Percentiles rank a stretch among this genome's conserved stretches.
Conservation (phyloP, 352 stramenopile species). For the Pythium scleroteichum region DNA sequence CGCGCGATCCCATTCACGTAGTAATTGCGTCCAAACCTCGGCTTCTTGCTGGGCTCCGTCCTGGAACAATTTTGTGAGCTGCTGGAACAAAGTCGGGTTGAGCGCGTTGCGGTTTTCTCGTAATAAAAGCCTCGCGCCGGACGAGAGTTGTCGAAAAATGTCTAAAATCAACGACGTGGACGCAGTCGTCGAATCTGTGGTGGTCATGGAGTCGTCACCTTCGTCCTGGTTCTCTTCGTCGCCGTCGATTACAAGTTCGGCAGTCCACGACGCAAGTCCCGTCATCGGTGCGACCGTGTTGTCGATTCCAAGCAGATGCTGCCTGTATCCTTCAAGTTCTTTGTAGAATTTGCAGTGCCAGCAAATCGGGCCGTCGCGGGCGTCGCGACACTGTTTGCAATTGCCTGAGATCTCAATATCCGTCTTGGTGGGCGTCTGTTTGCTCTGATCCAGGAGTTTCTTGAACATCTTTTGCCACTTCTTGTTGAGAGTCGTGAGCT, state of each 20-base stretch:
- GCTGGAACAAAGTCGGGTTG: not conserved
- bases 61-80: slow-evolving; percentile 22
- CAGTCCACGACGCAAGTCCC: slow-evolving; percentile 5
- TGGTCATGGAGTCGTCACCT: not conserved
- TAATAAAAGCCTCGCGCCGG: slow-evolving; percentile 25
- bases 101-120: slow-evolving; percentile 9
- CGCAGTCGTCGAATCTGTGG: slow-evolving; percentile 7
- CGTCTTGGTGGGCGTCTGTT: slow-evolving; percentile 33
- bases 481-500: slow-evolving; percentile 47
- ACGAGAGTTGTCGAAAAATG: slow-evolving; percentile 58
- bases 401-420: slow-evolving; percentile 70
- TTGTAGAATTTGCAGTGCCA: slow-evolving; percentile 68
- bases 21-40: slow-evolving; percentile 49
- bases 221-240: not conserved
- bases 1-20: slow-evolving; percentile 52
- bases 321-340: slow-evolving; percentile 54
- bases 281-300: slow-evolving; percentile 10
- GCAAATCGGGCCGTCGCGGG: slow-evolving; percentile 54
- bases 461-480: slow-evolving; percentile 34
- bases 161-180: slow-evolving; percentile 45
- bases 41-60: slow-evolving; percentile 41
- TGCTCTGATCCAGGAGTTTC: slow-evolving; percentile 45
- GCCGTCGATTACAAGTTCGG: slow-evolving; percentile 1
- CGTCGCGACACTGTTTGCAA: slow-evolving; percentile 61
- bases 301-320: slow-evolving; percentile 61